Evolutionary conservation across 2,329 filamentous ascomycete genomes (phyloP).

Genomic region (Tolypocladium sp.): DNA sequence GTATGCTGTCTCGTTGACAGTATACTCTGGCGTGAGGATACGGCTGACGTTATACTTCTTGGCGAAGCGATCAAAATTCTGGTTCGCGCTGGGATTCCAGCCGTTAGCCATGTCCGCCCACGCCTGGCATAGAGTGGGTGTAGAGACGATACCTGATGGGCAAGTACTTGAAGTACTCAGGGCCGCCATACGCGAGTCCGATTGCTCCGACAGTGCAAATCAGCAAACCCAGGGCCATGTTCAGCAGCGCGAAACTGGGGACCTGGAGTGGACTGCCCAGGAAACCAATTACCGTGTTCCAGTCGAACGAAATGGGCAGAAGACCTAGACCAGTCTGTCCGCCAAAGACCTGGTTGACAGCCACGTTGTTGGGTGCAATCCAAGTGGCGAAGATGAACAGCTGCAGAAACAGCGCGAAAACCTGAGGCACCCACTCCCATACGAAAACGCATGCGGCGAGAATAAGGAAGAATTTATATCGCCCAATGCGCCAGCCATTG

Average conservation of each 20-base stretch:
- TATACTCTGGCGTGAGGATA: conserved; percentile 41
- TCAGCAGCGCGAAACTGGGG: conserved; percentile 51
- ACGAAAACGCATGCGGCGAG: conserved; percentile 39
- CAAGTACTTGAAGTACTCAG: conserved; percentile 44
- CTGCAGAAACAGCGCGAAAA: conserved; percentile 48
- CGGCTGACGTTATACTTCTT: conserved; percentile 43
- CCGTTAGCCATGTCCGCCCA: background rate
- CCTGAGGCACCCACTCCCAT: conserved; percentile 51
- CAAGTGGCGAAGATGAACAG: conserved; percentile 53
- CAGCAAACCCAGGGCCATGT: conserved; percentile 44
- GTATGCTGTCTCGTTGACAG: conserved; percentile 48
- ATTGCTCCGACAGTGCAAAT: conserved; percentile 42
- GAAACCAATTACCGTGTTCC: conserved; percentile 50
- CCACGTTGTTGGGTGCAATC: conserved; percentile 51
- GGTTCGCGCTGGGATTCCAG: conserved; percentile 34
- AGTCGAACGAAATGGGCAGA: conserved; percentile 58
- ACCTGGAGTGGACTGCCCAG: conserved; percentile 47
- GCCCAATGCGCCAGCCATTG: conserved; percentile 51
- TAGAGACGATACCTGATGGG: conserved; percentile 24
- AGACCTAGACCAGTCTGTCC: conserved; percentile 51
- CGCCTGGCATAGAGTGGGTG: background rate
- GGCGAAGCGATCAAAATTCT: conserved; percentile 52
- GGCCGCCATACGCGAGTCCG: conserved; percentile 40
- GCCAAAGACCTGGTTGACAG: conserved; percentile 58
- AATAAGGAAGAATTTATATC: conserved; percentile 48